Evolutionary conservation across 176 grass and related monocot genomes (phyloP), one percentile per base, ranked within the genome.

Genomic region (Melocanna baccifera): DNA sequence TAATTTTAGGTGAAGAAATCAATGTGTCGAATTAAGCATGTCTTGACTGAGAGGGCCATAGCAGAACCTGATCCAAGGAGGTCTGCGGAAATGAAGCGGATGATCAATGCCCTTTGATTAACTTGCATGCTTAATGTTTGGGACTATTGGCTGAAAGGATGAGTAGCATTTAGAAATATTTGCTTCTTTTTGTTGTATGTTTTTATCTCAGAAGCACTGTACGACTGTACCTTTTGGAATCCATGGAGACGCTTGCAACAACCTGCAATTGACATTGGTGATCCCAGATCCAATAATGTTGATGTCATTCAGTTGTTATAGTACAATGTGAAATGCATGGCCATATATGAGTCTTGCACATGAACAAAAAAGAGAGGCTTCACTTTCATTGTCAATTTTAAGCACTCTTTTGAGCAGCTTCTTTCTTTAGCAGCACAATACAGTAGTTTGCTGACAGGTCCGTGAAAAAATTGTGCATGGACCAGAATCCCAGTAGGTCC

Each of bases 1-100:
- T 73, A 67, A 90, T 88, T 90, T 78, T 57, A 96, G 96, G 93
- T 91, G 48, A 90, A 94, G 39, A 96, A 89, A 81, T 91, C 93
- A 15, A 92, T 94, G 96, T 99, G 96, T 40, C 85, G 96, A 43
- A 95, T 96, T 73, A 99, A 99, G 81, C 96, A 99, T 75, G 96
- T 99, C n/a, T 84, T 96, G 83, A 96, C 93, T 0, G 93, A 99
- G 89, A 90, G 96, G 65, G 96, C 93, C 28, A 95, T 95, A 84
- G 93, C 89, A 14, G 96, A 99, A 18, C 93, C 91, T 63, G 96
- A 96, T 73, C 77, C 89, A 48, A 88, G 93, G 81, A 99, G 96
- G 75, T 86, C 73, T 26, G 88, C 91, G 5, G 96, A 99, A 55
- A 99, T 99, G 91, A 99, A 99, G 83, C 87, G 93, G 81, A 96